Evolutionary conservation across 2,329 filamentous ascomycete genomes (phyloP), one percentile per base, ranked within the genome.

Genomic region (Pseudocercospora ulei): DNA sequence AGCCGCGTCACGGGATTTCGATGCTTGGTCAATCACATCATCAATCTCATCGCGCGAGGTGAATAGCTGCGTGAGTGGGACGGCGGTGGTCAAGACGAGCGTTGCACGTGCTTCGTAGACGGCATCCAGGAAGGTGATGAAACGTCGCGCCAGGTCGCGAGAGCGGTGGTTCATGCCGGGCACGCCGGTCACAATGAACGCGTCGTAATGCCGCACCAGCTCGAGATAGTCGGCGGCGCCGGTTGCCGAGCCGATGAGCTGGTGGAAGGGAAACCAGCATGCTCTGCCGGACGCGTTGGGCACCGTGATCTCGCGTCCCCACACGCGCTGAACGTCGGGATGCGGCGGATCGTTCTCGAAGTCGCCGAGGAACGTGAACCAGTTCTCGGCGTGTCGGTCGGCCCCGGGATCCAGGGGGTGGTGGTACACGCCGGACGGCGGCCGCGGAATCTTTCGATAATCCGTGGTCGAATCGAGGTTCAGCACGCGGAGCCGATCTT

Each of bases 51-150:
- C 52, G 11, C 54, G 48, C 5, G 57, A 54, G 43, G 63, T 56
- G 44, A 96, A 98, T 20, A 96, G 75, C 58, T 93, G 79, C 5
- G 76, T 76, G 2, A 98, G 68, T 0, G 88, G 85, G 33, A 87
- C 83, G 25, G 79, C 85, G 2, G 83, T 87, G 0, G 90, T 98
- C 39, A 98, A 73, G 9, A 96, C 88, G 5, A 98, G 73, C 65
- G 95, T 96, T n/a, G 86, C 87, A 62, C 88, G 75, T 17, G 72
- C 71, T 62, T 98, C 90, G 58, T 98, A 98, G 3, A 95, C 80
- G 4, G 90, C 88, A 59, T 98, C 90, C 49, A 98, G 84, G 53
- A 98, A 95, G 0, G 88, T 98, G 60, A 98, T 98, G 62, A 98
- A 95, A 3, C 90, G 73, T 7, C 90, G 70, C 0, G 90, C 90